These are phyloP conservation scores for Globisporangium barbulae DNA, from an alignment of 352 stramenopile species.

Conservation along the genomic window DNA sequence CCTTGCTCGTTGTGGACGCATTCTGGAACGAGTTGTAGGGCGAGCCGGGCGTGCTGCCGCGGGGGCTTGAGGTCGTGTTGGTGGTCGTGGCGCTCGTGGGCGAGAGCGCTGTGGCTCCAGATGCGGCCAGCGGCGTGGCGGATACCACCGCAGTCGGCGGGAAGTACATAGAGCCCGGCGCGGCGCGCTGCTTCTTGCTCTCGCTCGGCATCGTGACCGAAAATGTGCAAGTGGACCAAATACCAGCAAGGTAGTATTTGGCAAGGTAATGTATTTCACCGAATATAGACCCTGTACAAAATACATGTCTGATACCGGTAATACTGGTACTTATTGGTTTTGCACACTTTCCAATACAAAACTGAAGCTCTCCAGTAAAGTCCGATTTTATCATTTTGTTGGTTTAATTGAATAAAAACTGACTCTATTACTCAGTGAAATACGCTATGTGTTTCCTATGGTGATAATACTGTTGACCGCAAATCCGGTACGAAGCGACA, in stretches of 20 bases:
- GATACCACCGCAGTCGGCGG: constrained; percentile 23
- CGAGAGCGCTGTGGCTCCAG: constrained; percentile 4
- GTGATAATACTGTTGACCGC: background rate
- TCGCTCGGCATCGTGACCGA: constrained; percentile 25
- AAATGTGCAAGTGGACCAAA: background rate
- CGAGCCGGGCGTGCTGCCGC: constrained; percentile 18
- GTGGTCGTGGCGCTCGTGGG: constrained; percentile 13
- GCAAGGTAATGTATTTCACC: too few species aligned
- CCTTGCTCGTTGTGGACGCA: constrained; percentile 39
- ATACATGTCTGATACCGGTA: too few species aligned
- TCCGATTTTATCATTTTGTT: too few species aligned
- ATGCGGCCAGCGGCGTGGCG: constrained; percentile 1
- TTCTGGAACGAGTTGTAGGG: constrained; percentile 38
- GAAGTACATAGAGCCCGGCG: constrained; percentile 46
- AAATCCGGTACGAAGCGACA: constrained; percentile 17
- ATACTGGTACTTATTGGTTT: too few species aligned
- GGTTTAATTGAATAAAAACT: too few species aligned
- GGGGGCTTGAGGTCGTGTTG: constrained; percentile 21
- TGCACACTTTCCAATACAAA: too few species aligned
- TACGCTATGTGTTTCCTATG: too few species aligned
- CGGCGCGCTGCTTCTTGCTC: constrained; percentile 40
- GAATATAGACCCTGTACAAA: too few species aligned
- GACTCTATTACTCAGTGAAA: too few species aligned
- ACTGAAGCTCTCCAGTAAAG: too few species aligned
- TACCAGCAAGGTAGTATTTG: too few species aligned